Base-by-base conservation (phyloP, 2,329 filamentous ascomycete species). In the Emergomyces pasteurianus region DNA sequence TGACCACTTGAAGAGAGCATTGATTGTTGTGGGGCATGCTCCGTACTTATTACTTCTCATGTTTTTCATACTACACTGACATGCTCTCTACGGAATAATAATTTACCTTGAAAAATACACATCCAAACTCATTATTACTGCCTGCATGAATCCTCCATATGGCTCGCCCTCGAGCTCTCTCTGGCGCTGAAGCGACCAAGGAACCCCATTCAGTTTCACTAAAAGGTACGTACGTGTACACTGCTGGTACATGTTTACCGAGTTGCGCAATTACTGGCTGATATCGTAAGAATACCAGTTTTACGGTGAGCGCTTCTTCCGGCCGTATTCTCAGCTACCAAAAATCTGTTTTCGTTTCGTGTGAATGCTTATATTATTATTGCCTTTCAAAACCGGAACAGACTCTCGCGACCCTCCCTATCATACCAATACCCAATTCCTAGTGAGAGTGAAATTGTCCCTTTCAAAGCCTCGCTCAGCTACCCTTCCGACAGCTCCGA, bases 171-270 rank as follows among this genome's bases (percentile, higher is more conserved):
- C 72, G 76, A 62, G 73, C 75, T 58, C 68, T 72, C 53, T 78
- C 75, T 18, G 68, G 71, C 16, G 74, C 75, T 55, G 77, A 79
- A 50, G 73, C 69, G 55, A 72, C 74, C 16, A 90, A 90, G 73
- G 89, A 92, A 74, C 87, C 88, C 43, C 88, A 92, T 74, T 84
- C 86, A 23, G 83, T 92, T 53, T 91, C 88, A 58, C 78, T 92
- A 59, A 92, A 92, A 78, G 89, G 77, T 79, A 70, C 54, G 69
- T 58, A 62, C 58, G 18, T 53, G 69, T 57, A 63, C 58, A n/a
- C 12, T 56, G 23, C 36, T 49, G 34, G 12, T 52, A 36, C 14
- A 23, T 46, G 26, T 21, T 55, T 57, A 54, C 52, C 34, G 42
- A 42, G 58, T 54, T 58, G 58, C 54, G 50, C 59, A 53, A 52